Base-by-base conservation (phyloP, 208 protist genomes). In the Crithidia fasciculata region DNA sequence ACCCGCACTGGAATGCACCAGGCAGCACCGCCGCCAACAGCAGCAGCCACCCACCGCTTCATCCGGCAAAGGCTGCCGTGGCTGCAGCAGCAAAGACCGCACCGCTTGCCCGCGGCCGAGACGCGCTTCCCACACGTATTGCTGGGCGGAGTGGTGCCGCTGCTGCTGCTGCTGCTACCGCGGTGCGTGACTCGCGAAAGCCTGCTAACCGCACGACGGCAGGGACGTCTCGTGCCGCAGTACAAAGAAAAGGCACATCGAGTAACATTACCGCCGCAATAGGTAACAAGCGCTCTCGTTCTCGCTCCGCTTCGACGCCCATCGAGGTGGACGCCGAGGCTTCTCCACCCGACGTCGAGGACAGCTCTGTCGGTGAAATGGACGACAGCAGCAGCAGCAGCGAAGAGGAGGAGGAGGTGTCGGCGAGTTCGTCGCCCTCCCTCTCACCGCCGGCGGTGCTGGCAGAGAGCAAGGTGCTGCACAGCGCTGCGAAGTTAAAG, bases 1-100 rank as follows among this genome's bases (percentile, higher is more conserved):
- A 74, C 47, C 74, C 74, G 7, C 74, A 44, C 19, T 74, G 74
- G 74, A 57, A n/a, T 8, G 18, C 62, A 37, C 62, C 62, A 2
- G 49, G 9, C 39, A 49, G 39, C 8, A 47, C 40, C 37, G 41
- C 36, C 47, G 37, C 36, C 12, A 13, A 36, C 36, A 8, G 16
- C 56, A 19, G 58, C 5, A 10, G 41, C 8, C 60, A 54, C 19
- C 44, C n/a, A 5, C 45, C 62, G 12, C 36, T 15, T 8, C 49
- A 39, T 49, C 6, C 37, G 3, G 28, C n/a, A 0, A 36, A 37
- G 2, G 13, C 62, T 44, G 60, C 43, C 0, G 41, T 18, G 12
- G 40, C 4, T 5, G 44, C 44, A 52, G 45, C 62, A 3, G 16
- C 16, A 8, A 69, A 57, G 37, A 39, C 8, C 2, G 52, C 40